Evolutionary conservation across 192 early-diverging fungal genomes (phyloP), one percentile per base, ranked within the genome.

Genomic region (Coemansia sp.): DNA sequence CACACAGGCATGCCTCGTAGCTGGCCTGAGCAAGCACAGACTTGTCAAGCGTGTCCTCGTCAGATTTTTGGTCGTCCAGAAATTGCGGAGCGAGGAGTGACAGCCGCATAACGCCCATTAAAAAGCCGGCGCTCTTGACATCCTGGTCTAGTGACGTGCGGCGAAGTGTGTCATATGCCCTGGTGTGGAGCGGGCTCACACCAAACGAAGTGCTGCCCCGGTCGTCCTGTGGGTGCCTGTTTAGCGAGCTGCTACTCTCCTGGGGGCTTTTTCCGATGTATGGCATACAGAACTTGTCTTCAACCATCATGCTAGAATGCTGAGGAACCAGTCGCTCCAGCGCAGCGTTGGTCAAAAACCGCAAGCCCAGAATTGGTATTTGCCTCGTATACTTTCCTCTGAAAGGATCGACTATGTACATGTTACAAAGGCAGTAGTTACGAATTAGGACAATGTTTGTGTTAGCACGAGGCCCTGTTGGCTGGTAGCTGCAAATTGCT

Each of bases 101-200:
- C 10, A 75, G 66, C 6, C 73, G 66, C 56, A 81, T 36, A 5
- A 72, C 64, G 39, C 75, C 73, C 3, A 66, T 70, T 55, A 81
- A 75, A 34, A 81, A 75, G 13, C 61, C 52, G 6, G 62, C 63
- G 7, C 69, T 69, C 36, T 72, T 65, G 10, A 48, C 2, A 41
- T 69, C 64, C 33, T 35, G 33, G 33, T 81, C 73, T 25, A 81
- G 73, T 53, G 75, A 67, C 16, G 64, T 28, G 35, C 59, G 55
- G 13, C 72, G 69, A 13, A 81, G 63, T 6, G 65, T 31, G 33
- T 64, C 69, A 61, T 75, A 75, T 14, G 69, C 52, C 10, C 64
- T 66, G 2, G 63, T 62, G 6, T 38, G 26, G 43, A 66, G 50
- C 12, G 74, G 36, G 28, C 38, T 59, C 11, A 52, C 23, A 23